phyloP scores from a whole-genome alignment of 108 stramenopile species.

The Conticribra weissflogii region DNA sequence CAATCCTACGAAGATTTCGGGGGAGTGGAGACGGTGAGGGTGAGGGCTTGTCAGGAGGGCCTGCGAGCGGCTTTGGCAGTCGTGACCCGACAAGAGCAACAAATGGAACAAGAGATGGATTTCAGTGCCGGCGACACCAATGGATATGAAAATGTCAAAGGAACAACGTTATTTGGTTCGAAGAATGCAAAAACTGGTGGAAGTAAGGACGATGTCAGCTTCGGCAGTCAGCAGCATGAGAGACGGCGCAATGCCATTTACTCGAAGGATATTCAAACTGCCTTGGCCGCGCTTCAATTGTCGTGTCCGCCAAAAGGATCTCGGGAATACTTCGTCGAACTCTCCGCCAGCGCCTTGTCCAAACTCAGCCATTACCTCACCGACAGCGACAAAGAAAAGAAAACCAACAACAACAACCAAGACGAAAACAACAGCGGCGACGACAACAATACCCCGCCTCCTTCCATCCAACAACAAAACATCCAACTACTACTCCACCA shows the following conservation, averaged over 20 bases:
- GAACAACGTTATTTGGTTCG: slow-evolving; percentile 38
- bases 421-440: slow-evolving; percentile 2
- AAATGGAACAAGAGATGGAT: not conserved
- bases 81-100: not conserved
- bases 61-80: slow-evolving; percentile 20
- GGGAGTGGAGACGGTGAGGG: slow-evolving; percentile 67
- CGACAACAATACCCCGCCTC: not conserved
- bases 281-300: slow-evolving; percentile 28
- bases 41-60: slow-evolving; percentile 45
- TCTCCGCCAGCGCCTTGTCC: slow-evolving; percentile 29
- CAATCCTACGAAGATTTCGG: slow-evolving; percentile 56
- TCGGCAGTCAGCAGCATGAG: no score
- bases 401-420: no score
- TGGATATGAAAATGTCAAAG: slow-evolving; percentile 49
- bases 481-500: slow-evolving; percentile 21
- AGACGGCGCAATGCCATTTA: no score
- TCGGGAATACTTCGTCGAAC: slow-evolving; percentile 39
- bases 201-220: slow-evolving; percentile 5
- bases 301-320: slow-evolving; percentile 39
- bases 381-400: not conserved
- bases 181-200: slow-evolving; percentile 7
- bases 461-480: slow-evolving; percentile 31
- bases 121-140: slow-evolving; percentile 4
- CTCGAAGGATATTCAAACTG: slow-evolving; percentile 22
- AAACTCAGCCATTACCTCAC: slow-evolving; percentile 25